phyloP scores from a whole-genome alignment of 1,139 yeast genomes.

The Candida sojae region DNA sequence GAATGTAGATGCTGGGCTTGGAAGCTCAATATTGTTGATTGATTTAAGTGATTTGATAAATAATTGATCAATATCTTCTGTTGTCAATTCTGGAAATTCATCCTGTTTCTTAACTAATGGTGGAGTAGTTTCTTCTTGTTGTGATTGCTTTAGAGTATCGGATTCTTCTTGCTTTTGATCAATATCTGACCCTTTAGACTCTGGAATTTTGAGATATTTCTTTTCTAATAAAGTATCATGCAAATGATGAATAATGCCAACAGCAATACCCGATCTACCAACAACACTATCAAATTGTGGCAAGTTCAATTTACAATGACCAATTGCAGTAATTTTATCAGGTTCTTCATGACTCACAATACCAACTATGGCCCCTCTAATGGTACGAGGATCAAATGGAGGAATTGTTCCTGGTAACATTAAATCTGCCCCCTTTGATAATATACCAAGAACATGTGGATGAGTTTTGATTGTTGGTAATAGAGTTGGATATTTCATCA shows the following conservation, averaged over 20 bases:
- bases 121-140: neutral
- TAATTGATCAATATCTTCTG: conserved; percentile 77
- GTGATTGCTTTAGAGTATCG: conserved; percentile 16
- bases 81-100: conserved; percentile 30
- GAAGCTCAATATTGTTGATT: conserved; percentile 54
- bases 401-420: conserved; percentile 91
- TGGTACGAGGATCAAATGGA: conserved; percentile 59
- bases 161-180: conserved; percentile 35
- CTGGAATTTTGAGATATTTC: neutral
- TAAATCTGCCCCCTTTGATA: conserved; percentile 80
- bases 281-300: conserved; percentile 41
- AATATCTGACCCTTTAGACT: conserved; percentile 1
- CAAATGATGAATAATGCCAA: conserved; percentile 53
- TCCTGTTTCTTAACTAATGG: conserved; percentile 1
- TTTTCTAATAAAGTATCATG: conserved; percentile 48
- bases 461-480: conserved; percentile 73
- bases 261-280: conserved; percentile 70
- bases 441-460: conserved; percentile 62
- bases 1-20: conserved; percentile 71
- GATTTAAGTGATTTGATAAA: conserved; percentile 66
- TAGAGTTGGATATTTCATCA: conserved; percentile 69
- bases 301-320: conserved; percentile 60
- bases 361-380: conserved; percentile 65
- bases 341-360: conserved; percentile 66
- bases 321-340: conserved; percentile 72